phyloP scores from a whole-genome alignment of 305 asterid genomes.

The Fraxinus velutina region DNA sequence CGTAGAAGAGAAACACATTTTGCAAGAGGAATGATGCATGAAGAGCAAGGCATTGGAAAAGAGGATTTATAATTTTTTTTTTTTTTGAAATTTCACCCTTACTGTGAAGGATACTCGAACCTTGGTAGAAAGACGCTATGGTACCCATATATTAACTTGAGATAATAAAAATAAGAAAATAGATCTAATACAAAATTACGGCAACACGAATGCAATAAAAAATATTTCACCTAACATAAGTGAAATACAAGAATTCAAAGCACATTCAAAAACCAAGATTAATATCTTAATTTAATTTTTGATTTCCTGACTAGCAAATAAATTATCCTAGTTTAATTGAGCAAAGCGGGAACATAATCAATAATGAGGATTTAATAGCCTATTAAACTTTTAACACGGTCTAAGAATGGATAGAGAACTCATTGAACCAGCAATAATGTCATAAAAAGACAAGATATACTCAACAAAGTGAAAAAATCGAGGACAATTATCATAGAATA shows the following conservation, averaged over 20 bases:
- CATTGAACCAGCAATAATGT: constrained; percentile 1
- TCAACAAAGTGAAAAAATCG: constrained; percentile 80
- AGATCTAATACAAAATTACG: constrained; percentile 1
- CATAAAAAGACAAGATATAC: constrained; percentile 11
- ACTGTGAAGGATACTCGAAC: no score
- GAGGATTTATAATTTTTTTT: neutral
- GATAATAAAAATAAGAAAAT: neutral
- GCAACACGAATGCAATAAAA: neutral
- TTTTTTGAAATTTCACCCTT: no score
- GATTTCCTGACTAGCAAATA: neutral
- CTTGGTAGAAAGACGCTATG: no score
- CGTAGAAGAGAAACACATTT: constrained; percentile 53
- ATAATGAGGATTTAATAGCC: neutral
- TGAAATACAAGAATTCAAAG: neutral
- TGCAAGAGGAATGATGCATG: constrained; percentile 31
- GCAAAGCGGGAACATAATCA: no score
- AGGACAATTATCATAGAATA: constrained; percentile 88
- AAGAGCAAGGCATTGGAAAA: constrained; percentile 8
- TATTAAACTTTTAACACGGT: neutral
- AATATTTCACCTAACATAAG: constrained; percentile 8
- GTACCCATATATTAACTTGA: neutral
- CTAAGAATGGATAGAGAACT: neutral
- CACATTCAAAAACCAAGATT: constrained; percentile 10
- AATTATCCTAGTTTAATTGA: no score
- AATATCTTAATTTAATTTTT: neutral